Percentiles rank a stretch among this genome's conserved stretches.
These are phyloP conservation scores for Pelargonium exstipulatum DNA, from an alignment of 441 rosid genomes.

Conservation along the genomic window DNA sequence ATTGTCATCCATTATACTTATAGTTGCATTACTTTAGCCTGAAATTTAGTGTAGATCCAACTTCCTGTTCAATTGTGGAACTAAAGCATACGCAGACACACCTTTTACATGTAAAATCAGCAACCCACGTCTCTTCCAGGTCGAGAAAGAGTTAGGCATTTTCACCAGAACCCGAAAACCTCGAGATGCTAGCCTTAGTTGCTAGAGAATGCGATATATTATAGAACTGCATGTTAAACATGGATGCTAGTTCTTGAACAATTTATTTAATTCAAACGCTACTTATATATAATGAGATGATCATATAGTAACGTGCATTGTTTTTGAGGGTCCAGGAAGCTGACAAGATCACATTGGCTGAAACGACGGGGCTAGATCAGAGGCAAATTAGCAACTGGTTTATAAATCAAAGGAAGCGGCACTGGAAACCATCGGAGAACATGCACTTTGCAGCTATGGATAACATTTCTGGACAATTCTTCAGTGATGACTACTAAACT, in stretches of 20 bases:
- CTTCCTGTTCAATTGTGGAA: no score
- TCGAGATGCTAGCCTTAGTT: no score
- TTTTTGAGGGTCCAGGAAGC: slow-evolving; percentile 45
- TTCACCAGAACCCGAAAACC: no score
- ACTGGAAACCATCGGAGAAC: slow-evolving; percentile 87
- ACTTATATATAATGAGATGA: background rate
- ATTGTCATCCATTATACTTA: background rate
- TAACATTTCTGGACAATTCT: slow-evolving; percentile 49
- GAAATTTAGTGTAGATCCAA: background rate
- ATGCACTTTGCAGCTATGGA: slow-evolving; percentile 58
- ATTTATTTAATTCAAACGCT: background rate
- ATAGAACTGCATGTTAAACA: no score
- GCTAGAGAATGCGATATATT: no score
- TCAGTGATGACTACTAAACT: slow-evolving; percentile 43
- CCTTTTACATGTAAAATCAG: no score
- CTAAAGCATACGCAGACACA: no score
- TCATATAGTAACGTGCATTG: background rate
- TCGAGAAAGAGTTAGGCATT: no score
- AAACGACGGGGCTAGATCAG: slow-evolving; percentile 82
- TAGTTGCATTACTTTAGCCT: background rate
- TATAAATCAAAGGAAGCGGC: slow-evolving; percentile 32
- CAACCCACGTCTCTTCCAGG: no score
- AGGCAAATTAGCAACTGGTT: slow-evolving; percentile 96
- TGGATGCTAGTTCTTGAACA: no score
- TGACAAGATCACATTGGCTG: slow-evolving; percentile 68